Conservation (phyloP, 352 stramenopile species). For the Phytophthora palmivora region DNA sequence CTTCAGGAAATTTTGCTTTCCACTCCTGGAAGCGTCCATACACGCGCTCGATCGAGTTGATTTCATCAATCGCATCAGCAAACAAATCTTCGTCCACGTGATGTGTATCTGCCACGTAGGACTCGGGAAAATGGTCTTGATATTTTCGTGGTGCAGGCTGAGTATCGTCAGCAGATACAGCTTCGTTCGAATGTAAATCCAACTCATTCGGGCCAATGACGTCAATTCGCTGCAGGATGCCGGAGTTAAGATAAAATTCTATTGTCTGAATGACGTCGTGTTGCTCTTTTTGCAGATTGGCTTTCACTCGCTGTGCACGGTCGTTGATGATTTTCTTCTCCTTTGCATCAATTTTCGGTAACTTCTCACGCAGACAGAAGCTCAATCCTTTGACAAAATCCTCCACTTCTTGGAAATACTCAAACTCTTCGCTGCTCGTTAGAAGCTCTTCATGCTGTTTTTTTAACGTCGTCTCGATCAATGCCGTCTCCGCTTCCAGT, state of each 20-base stretch:
- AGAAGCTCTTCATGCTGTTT: conserved; percentile 61
- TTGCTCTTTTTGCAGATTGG: conserved; percentile 24
- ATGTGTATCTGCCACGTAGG: conserved; percentile 27
- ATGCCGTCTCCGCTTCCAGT: conserved; percentile 55
- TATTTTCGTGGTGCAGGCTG: conserved; percentile 24
- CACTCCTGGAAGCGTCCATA: conserved; percentile 74
- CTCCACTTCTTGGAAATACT: conserved; percentile 82
- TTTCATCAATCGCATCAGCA: conserved; percentile 71
- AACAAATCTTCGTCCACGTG: conserved; percentile 47
- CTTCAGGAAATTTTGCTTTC: conserved; percentile 71
- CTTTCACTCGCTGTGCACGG: conserved; percentile 26
- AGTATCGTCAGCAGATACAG: neutral
- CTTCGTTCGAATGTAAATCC: conserved; percentile 17
- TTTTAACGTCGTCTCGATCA: conserved; percentile 50
- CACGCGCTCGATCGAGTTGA: conserved; percentile 68
- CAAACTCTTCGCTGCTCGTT: conserved; percentile 69
- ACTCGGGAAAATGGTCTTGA: conserved; percentile 37
- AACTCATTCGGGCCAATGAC: conserved; percentile 24
- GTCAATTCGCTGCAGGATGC: conserved; percentile 23
- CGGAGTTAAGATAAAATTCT: conserved; percentile 23
- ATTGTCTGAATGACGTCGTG: conserved; percentile 15
- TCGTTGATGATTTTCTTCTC: conserved; percentile 40
- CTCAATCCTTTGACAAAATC: conserved; percentile 78
- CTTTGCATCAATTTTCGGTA: conserved; percentile 54
- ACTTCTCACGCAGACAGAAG: conserved; percentile 78